These are phyloP conservation scores for Anisogramma anomala DNA, from an alignment of 2,329 filamentous ascomycete genomes.

Conservation along the genomic window DNA sequence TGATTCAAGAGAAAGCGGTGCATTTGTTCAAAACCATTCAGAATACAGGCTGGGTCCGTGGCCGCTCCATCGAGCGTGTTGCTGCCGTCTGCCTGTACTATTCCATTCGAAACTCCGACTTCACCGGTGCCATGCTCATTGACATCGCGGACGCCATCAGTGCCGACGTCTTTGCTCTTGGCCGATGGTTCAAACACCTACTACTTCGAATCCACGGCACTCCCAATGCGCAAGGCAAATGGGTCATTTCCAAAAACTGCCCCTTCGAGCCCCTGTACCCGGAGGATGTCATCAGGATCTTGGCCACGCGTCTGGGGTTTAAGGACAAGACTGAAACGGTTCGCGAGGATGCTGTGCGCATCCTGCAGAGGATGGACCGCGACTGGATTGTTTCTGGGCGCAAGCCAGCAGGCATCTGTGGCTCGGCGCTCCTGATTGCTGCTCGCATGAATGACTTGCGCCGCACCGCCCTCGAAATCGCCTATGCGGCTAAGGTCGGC, in stretches of 20 bases:
- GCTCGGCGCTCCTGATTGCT: conserved; percentile 85
- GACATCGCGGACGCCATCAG: conserved; percentile 76
- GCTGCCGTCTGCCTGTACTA: conserved; percentile 87
- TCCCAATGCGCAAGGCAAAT: too few species aligned
- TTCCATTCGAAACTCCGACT: conserved; percentile 66
- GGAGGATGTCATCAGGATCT: conserved; percentile 83
- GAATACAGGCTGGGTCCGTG: conserved; percentile 61
- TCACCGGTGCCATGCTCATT: conserved; percentile 84
- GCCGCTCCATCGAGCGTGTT: conserved; percentile 73
- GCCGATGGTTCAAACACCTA: conserved; percentile 76
- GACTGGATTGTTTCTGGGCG: conserved; percentile 97
- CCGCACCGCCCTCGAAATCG: conserved; percentile 81
- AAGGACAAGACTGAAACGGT: conserved; percentile 70
- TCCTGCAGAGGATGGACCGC: conserved; percentile 84
- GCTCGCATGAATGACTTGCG: conserved; percentile 98
- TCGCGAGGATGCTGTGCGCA: conserved; percentile 73
- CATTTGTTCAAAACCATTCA: conserved; percentile 29
- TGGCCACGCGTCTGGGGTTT: conserved; percentile 86
- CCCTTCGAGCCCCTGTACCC: conserved; percentile 60
- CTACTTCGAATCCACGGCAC: too few species aligned
- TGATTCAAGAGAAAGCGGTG: conserved; percentile 42
- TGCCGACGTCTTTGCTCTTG: conserved; percentile 87
- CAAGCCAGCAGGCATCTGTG: conserved; percentile 85
- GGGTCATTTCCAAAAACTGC: conserved; percentile 24
- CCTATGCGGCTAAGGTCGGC: conserved; percentile 96